Evolutionary conservation across 768 basidiomycete species (phyloP), one percentile per base, ranked within the genome.

Genomic region (Symmetrospora coprosmae): DNA sequence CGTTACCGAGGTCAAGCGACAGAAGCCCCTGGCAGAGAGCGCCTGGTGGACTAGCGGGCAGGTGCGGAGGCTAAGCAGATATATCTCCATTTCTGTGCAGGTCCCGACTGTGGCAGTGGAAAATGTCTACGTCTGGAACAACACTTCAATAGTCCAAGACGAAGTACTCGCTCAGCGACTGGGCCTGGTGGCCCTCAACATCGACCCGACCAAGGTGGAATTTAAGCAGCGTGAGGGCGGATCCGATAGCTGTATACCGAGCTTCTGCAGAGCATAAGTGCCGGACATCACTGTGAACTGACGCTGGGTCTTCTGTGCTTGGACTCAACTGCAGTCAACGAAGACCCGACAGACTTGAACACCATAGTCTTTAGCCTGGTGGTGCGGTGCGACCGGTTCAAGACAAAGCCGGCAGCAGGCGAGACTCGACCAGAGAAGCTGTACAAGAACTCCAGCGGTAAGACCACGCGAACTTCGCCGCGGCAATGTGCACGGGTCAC

Each of bases 151-250:
- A 66, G 81, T 99, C 52, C 86, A 82, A 39, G 92, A 97, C 72
- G 94, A 99, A 72, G 82, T 99, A 2, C 77, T 99, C 21, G 79
- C 89, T 2, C 89, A 92, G 37, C 81, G 94, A n/a, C 70, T 99
- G 2, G 94, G 94, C 2, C 78, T 97, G 25, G 76, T 97, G 9
- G 94, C 94, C 6, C 76, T 99, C 35, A 83, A 86, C 61, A 76
- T 91, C 47, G 86, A 97, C 71, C 90, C 94, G 0, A 74, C 79
- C 13, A 71, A 82, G 21, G 73, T 97, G 63, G 77, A 80, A 21
- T 68, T 66, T 52, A 69, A 70, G 60, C 49, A 60, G 13, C 61
- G 73, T 72, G 21, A 64, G 72, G 63, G 6, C 31, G 13, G 13
- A 39, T 13, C 38, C 13, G 13, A 47, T 35, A n/a, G 5, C 25